Percentiles rank a stretch among this genome's conserved stretches.
Conservation (phyloP, 768 basidiomycete species). For the Pleurotus salmoneostramineus region DNA sequence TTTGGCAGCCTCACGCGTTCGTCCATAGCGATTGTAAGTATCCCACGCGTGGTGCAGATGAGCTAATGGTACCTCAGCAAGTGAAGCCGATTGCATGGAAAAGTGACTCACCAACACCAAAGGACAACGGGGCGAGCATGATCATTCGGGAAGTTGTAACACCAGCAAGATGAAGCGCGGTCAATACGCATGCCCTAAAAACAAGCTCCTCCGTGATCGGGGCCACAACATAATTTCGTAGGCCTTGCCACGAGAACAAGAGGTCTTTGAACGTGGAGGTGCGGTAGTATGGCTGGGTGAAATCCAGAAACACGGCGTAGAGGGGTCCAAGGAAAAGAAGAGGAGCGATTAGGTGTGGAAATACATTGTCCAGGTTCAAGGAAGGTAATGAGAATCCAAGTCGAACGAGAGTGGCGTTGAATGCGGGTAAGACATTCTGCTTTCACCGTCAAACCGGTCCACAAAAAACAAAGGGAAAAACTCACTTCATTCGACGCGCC, state of each 20-base stretch:
- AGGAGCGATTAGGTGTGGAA: conserved; percentile 66
- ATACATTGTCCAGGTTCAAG: conserved; percentile 15
- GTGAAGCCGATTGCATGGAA: background rate
- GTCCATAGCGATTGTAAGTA: conserved; percentile 69
- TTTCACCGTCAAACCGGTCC: background rate
- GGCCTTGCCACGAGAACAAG: conserved; percentile 51
- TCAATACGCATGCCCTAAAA: conserved; percentile 82
- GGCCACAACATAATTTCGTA: conserved; percentile 69
- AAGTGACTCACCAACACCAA: conserved; percentile 70
- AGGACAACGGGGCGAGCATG: conserved; percentile 78
- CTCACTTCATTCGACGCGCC: conserved; percentile 18
- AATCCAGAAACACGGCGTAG: conserved; percentile 45
- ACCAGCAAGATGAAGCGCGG: conserved; percentile 66
- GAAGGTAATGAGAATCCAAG: conserved; percentile 33
- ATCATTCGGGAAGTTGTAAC: conserved; percentile 57
- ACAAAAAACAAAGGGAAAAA: background rate
- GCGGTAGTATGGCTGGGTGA: conserved; percentile 51
- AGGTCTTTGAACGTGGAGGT: conserved; percentile 39
- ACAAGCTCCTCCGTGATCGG: conserved; percentile 92
- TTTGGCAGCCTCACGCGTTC: conserved; percentile 58
- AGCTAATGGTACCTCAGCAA: conserved; percentile 40
- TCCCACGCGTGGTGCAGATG: conserved; percentile 95
- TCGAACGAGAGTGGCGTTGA: conserved; percentile 28
- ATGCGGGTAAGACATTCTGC: conserved; percentile 15
- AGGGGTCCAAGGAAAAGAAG: conserved; percentile 77